These are phyloP conservation scores for Globisporangium takayamanum DNA, from an alignment of 352 stramenopile species.

Conservation along the genomic window DNA sequence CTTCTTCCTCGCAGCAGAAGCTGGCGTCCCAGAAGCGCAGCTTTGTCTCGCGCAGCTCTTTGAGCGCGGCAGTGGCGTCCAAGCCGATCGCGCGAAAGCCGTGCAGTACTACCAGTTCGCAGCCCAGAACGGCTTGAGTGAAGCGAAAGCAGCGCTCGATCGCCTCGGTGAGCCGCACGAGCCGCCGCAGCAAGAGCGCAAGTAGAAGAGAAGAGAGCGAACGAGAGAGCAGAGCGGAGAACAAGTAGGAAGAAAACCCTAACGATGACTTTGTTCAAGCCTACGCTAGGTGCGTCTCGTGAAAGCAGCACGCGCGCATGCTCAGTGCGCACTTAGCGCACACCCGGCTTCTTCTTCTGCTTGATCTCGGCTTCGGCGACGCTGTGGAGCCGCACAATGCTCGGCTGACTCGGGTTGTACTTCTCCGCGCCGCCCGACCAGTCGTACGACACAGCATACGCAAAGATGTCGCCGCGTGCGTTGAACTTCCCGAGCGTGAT, in stretches of 20 bases:
- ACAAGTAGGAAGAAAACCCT: background rate
- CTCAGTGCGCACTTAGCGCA: background rate
- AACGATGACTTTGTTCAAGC: too few species aligned
- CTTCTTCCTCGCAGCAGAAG: conserved; percentile 71
- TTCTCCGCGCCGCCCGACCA: conserved; percentile 93
- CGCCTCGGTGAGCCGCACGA: conserved; percentile 41
- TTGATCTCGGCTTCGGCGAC: conserved; percentile 93
- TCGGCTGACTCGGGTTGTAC: conserved; percentile 81
- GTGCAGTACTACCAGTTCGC: conserved; percentile 74
- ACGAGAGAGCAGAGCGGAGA: background rate
- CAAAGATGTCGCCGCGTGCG: conserved; percentile 90
- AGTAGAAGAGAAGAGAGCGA: background rate
- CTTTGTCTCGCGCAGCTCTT: conserved; percentile 75
- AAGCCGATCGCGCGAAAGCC: conserved; percentile 45
- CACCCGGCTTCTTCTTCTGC: conserved; percentile 90
- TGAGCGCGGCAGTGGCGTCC: conserved; percentile 49
- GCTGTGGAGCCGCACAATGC: conserved; percentile 92
- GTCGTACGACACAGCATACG: conserved; percentile 96
- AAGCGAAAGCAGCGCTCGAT: conserved; percentile 45
- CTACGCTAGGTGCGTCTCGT: too few species aligned
- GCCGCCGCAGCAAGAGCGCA: conserved; percentile 12
- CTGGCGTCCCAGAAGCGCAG: conserved; percentile 54
- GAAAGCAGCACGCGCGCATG: too few species aligned
- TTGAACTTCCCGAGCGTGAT: conserved; percentile 93
- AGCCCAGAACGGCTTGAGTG: conserved; percentile 41